Percentiles rank a stretch among this genome's conserved stretches.
These are phyloP conservation scores for Arachis monticola DNA, from an alignment of 331 rosid species.

Conservation along the genomic window DNA sequence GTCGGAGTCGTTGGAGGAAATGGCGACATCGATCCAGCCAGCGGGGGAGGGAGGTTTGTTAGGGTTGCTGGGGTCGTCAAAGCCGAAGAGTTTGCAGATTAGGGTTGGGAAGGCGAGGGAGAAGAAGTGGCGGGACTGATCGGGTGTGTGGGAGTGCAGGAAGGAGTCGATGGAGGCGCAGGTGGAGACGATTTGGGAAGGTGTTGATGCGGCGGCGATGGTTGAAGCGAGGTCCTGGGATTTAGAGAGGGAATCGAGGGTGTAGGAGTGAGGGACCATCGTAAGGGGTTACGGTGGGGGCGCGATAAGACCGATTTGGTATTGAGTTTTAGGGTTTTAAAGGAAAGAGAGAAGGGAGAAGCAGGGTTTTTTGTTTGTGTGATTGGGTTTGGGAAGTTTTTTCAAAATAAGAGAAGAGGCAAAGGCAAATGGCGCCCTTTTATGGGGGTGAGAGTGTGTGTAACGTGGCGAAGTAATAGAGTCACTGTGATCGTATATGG, in stretches of 20 bases:
- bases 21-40: slow-evolving; percentile 65
- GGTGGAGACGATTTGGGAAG: slow-evolving; percentile 65
- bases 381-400: slow-evolving; percentile 6
- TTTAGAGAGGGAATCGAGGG: slow-evolving; percentile 68
- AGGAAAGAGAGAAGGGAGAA: not conserved
- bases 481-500: not conserved
- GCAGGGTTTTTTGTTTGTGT: not conserved
- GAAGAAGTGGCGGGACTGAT: slow-evolving; percentile 90
- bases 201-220: slow-evolving; percentile 51
- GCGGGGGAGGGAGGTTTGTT: slow-evolving; percentile 20
- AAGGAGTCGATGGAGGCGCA: slow-evolving; percentile 72
- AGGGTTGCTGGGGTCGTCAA: slow-evolving; percentile 43
- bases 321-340: slow-evolving; percentile 50
- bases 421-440: slow-evolving; percentile 64
- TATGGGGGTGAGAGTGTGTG: not conserved
- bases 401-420: slow-evolving; percentile 35
- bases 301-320: not conserved
- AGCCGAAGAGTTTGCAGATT: slow-evolving; percentile 85
- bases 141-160: slow-evolving; percentile 79
- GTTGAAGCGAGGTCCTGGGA: slow-evolving; percentile 72
- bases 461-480: slow-evolving; percentile 42
- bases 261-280: slow-evolving; percentile 80
- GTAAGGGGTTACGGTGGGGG: slow-evolving; percentile 16
- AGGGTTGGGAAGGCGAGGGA: slow-evolving; percentile 86
- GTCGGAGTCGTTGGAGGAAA: slow-evolving; percentile 55